Evolutionary conservation across 805 yeast genomes (phyloP).

Genomic region (Hagleromyces aurorensis): DNA sequence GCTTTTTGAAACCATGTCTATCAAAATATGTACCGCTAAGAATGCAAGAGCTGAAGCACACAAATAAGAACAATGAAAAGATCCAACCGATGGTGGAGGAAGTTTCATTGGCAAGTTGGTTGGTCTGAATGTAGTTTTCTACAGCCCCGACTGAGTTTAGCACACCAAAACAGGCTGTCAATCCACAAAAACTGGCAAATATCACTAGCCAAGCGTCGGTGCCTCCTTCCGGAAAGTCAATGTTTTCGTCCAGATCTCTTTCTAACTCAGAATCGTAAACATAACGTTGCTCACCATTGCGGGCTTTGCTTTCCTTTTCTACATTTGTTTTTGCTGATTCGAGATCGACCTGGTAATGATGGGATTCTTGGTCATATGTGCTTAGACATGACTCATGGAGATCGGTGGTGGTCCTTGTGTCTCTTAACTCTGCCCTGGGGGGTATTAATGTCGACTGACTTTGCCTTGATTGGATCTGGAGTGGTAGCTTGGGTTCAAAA

Average conservation of each 20-base stretch:
- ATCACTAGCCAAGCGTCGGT: conserved; percentile 46
- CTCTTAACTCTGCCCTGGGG: no score
- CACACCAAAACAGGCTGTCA: conserved; percentile 46
- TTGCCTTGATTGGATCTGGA: no score
- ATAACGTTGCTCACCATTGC: no score
- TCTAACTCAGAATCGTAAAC: no score
- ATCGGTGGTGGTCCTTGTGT: no score
- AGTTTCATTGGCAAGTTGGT: conserved; percentile 42
- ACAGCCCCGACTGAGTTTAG: conserved; percentile 55
- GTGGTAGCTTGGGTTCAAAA: no score
- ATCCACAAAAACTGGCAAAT: conserved; percentile 51
- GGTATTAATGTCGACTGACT: no score
- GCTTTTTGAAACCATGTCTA: conserved; percentile 39
- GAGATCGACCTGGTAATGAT: no score
- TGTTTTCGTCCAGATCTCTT: conserved; percentile 8
- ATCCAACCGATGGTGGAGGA: conserved; percentile 55
- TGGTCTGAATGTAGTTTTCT: conserved; percentile 48
- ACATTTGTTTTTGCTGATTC: no score
- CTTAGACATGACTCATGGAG: no score
- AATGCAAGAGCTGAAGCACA: conserved; percentile 42
- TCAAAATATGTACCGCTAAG: conserved; percentile 54
- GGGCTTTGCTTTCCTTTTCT: no score
- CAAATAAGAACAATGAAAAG: conserved; percentile 47
- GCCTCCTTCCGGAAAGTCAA: conserved; percentile 52
- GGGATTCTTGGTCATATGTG: no score